These are phyloP conservation scores for Heliamphora pulchella DNA, from an alignment of 179 eudicot genomes.

Conservation along the genomic window DNA sequence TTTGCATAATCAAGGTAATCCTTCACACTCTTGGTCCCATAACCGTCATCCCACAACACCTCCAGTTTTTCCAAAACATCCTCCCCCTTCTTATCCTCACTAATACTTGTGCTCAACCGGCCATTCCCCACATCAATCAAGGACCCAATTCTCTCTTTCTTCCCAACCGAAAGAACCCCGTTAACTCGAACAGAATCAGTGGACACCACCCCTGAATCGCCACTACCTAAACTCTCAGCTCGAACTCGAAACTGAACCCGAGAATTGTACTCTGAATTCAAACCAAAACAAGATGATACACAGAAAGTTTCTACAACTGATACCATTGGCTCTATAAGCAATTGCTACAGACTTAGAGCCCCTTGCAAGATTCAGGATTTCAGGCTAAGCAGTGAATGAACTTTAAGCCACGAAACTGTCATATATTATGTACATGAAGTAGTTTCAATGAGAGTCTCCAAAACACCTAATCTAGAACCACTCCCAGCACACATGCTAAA, in stretches of 20 bases:
- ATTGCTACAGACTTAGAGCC: constrained; percentile 13
- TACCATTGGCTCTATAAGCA: constrained; percentile 38
- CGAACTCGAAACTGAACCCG: constrained; percentile 32
- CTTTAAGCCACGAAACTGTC: constrained; percentile 1
- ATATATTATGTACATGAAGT: not conserved
- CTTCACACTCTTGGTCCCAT: constrained; percentile 35
- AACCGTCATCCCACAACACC: constrained; percentile 45
- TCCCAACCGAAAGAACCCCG: constrained; percentile 31
- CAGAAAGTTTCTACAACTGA: constrained; percentile 28
- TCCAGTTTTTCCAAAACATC: constrained; percentile 19
- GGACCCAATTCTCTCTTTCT: constrained; percentile 37
- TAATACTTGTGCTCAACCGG: constrained; percentile 23
- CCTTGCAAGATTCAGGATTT: constrained; percentile 3
- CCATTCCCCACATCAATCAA: constrained; percentile 44
- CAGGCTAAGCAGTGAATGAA: not conserved
- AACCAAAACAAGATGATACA: constrained; percentile 35
- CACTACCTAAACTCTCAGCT: constrained; percentile 35
- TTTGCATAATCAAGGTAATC: constrained; percentile 51
- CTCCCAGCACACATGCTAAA: not conserved
- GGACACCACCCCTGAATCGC: constrained; percentile 35
- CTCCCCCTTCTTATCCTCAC: constrained; percentile 13
- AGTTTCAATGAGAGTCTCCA: not conserved
- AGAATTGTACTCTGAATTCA: constrained; percentile 25
- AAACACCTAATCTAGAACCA: not conserved
- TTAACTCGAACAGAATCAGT: constrained; percentile 30